Evolutionary conservation across 306 rosid genomes (phyloP).

Genomic region (Fagus crenata): DNA sequence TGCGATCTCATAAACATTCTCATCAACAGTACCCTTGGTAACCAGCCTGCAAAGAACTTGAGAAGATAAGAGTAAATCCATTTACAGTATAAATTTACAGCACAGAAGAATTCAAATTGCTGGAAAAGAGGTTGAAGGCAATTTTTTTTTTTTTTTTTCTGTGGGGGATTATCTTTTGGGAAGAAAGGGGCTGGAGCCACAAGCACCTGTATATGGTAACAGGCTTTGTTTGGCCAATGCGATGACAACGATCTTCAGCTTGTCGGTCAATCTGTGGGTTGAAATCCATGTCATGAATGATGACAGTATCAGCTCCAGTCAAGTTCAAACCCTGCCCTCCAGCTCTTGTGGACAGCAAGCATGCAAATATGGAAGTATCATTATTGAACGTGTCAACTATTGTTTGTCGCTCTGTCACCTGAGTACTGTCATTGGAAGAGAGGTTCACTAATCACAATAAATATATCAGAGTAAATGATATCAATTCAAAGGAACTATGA

Average conservation of each 20-base stretch:
- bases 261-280: slow-evolving; percentile 94
- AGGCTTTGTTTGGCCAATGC: slow-evolving; percentile 88
- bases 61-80: slow-evolving; percentile 5
- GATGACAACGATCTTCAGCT: slow-evolving; percentile 96
- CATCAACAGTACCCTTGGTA: slow-evolving; percentile 86
- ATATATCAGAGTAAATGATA: neutral
- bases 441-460: neutral
- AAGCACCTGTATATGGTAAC: slow-evolving; percentile 81
- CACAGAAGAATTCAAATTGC: neutral
- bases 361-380: slow-evolving; percentile 83
- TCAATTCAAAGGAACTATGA: neutral
- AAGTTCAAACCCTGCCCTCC: slow-evolving; percentile 97
- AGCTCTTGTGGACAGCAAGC: slow-evolving; percentile 96
- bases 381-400: slow-evolving; percentile 90
- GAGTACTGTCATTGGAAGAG: slow-evolving; percentile 64
- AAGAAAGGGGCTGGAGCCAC: slow-evolving; percentile 13
- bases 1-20: slow-evolving; percentile 93
- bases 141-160: too few species aligned
- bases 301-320: slow-evolving; percentile 90
- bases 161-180: too few species aligned
- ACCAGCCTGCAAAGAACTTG: slow-evolving; percentile 62
- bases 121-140: neutral
- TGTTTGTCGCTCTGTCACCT: slow-evolving; percentile 88
- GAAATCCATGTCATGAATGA: slow-evolving; percentile 98
- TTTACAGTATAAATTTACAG: neutral